Evolutionary conservation across 1,139 yeast species (phyloP).

Genomic region (Kodamaea fungicola): DNA sequence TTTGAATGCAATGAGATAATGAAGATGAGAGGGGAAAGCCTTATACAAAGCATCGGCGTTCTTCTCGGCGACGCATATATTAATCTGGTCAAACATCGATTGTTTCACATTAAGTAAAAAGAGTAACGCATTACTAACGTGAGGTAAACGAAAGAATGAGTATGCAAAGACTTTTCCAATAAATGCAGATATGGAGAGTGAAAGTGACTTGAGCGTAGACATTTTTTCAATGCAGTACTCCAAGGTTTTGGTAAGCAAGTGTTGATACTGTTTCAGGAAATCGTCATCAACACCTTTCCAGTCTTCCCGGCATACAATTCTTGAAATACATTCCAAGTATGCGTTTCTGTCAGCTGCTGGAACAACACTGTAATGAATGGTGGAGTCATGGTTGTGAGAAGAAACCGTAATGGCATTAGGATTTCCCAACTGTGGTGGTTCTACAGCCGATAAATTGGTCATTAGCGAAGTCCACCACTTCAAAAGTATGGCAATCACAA

Average conservation of each 20-base stretch:
- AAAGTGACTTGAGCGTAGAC: conserved; percentile 51
- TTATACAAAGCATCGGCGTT: conserved; percentile 9
- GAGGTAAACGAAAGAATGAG: conserved; percentile 56
- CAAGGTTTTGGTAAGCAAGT: conserved; percentile 50
- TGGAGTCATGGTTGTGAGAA: conserved; percentile 1
- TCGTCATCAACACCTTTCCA: conserved; percentile 44
- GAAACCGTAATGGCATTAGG: neutral
- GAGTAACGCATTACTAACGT: conserved; percentile 60
- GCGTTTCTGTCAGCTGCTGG: conserved; percentile 58
- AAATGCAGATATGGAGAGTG: conserved; percentile 65
- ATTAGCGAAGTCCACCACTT: conserved; percentile 71
- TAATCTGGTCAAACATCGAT: conserved; percentile 22
- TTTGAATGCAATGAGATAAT: conserved; percentile 32
- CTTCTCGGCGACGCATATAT: conserved; percentile 2
- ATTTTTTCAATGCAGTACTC: conserved; percentile 50
- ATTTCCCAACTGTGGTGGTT: neutral
- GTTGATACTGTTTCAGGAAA: conserved; percentile 23
- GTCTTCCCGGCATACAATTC: conserved; percentile 61
- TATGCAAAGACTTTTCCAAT: conserved; percentile 79
- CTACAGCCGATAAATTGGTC: conserved; percentile 16
- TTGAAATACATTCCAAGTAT: conserved; percentile 68
- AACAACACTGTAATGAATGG: conserved; percentile 10
- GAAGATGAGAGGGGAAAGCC: conserved; percentile 39
- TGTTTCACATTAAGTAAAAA: conserved; percentile 58
- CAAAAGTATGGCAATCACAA: conserved; percentile 39